Base-by-base conservation (phyloP, 208 protist species). In the Leishmania lainsoni region DNA sequence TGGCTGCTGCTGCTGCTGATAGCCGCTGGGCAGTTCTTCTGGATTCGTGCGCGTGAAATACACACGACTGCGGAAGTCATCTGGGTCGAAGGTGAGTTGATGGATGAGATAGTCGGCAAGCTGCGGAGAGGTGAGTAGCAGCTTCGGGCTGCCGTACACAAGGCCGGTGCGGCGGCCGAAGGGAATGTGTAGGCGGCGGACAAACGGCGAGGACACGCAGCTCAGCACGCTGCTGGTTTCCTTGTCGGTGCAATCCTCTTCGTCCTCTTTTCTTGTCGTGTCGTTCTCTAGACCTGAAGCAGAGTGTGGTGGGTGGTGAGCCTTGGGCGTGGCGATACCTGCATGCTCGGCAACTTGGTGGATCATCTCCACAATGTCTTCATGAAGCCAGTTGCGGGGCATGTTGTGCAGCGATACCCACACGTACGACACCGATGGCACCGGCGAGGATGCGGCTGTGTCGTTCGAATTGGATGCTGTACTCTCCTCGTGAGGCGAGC, bases 101-200 rank as follows among this genome's bases (percentile, higher is more conserved):
- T 81, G 70, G 10, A 92, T 66, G 20, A 97, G 87, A 77, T 92
- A 92, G 45, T 89, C 73, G 1, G 86, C 91, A 26, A 97, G 87
- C 14, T 73, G 76, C n/a, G 75, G 20, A 12, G 90, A 91, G 51
- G 86, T 93, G n/a, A 97, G 81, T 10, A 87, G 77, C 48, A 97
- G 80, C 32, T 80, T 84, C 3, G 94, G 92, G 22, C 78, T 75
- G 65, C 94, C 92, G 80, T 92, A 97, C 5, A 95, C 80, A 32
- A 97, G 84, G 26, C 94, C 94, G 8, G 91, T 97, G 6, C 92
- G 91, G n/a, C 93, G 91, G 45, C 94, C 94, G 83, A 95, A 97
- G 17, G 90, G 90, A 54, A 97, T 88, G 73, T 86, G 85, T 65
- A 97, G 70, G 45, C 85, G 86, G 48, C 86, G 80, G 5, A 97